A percentile compares a stretch with the other conserved stretches of the same genome.
Conservation (phyloP, 768 basidiomycete genomes). For the Boletus pseudo-olivaceus region DNA sequence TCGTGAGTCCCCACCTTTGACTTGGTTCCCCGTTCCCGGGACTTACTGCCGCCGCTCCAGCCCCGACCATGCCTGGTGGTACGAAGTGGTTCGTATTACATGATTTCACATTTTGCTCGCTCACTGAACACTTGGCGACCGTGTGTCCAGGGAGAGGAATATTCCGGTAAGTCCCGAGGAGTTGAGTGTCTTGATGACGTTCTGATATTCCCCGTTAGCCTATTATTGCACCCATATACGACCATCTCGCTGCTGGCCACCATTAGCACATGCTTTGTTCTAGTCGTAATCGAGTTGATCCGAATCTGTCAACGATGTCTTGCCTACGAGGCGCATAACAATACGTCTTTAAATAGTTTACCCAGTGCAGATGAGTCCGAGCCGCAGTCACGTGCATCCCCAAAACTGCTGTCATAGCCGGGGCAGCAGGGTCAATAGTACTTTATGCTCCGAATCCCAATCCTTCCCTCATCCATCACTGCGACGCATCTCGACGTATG, state of each 20-base stretch:
- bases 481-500: conserved; percentile 40
- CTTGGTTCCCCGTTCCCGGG: background rate
- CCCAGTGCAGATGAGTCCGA: background rate
- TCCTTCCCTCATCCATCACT: background rate
- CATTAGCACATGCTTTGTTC: conserved; percentile 18
- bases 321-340: background rate
- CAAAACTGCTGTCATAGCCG: conserved; percentile 17
- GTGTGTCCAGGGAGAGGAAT: conserved; percentile 68
- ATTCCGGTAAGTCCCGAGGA: conserved; percentile 54
- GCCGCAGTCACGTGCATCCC: conserved; percentile 20
- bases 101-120: background rate
- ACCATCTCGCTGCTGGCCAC: conserved; percentile 45
- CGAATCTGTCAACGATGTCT: background rate
- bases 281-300: background rate
- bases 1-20: conserved; percentile 51
- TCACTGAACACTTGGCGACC: background rate
- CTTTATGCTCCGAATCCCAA: background rate
- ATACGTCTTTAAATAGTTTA: background rate
- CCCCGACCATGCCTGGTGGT: conserved; percentile 79
- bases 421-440: background rate
- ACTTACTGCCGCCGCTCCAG: conserved; percentile 38
- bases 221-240: conserved; percentile 58
- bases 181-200: background rate
- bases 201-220: conserved; percentile 41
- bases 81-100: conserved; percentile 81